phyloP scores from a whole-genome alignment of 345 rosid species.

The Adansonia digitata region DNA sequence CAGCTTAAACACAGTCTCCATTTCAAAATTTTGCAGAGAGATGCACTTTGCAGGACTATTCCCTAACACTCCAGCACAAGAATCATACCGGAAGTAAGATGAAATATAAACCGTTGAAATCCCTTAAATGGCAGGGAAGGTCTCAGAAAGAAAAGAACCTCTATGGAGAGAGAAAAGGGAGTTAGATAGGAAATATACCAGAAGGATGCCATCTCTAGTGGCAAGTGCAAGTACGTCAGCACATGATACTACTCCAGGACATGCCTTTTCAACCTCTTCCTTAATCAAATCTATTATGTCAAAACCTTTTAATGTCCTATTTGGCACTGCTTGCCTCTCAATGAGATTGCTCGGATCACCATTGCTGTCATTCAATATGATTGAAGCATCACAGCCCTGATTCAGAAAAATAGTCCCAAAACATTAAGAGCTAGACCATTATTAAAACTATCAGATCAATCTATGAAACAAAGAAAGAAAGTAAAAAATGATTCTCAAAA shows the following conservation, averaged over 20 bases:
- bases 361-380: conserved; percentile 36
- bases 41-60: neutral
- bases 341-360: conserved; percentile 34
- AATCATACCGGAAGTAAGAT: neutral
- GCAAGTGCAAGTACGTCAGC: conserved; percentile 53
- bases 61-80: neutral
- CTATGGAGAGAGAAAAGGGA: conserved; percentile 4
- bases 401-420: neutral
- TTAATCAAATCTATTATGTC: conserved; percentile 44
- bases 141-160: neutral
- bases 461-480: neutral
- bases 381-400: conserved; percentile 66
- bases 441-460: neutral
- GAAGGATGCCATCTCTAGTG: conserved; percentile 49
- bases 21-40: too few species aligned
- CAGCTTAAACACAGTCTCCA: too few species aligned
- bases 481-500: neutral
- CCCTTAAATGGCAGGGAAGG: neutral
- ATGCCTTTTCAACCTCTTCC: conserved; percentile 32
- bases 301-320: conserved; percentile 44
- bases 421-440: neutral
- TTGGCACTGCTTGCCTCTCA: conserved; percentile 27
- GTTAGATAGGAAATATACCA: conserved; percentile 20
- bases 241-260: conserved; percentile 43
- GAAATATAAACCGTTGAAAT: neutral